Evolutionary conservation across 495 filamentous ascomycete species (phyloP).

Genomic region (Zalerion maritima): DNA sequence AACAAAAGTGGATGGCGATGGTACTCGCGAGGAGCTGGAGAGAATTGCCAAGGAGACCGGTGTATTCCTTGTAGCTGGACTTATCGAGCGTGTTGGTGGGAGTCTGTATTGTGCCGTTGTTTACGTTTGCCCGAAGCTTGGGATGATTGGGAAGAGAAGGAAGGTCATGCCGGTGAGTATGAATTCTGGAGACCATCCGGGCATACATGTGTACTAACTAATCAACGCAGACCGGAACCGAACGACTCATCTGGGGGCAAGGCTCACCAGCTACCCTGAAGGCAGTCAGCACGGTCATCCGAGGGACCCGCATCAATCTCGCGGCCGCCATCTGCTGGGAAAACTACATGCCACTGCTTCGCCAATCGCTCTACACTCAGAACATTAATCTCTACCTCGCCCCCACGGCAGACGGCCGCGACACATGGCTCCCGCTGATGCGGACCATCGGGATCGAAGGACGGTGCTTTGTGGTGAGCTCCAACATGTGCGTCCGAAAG

Average conservation of each 20-base stretch:
- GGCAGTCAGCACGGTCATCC: constrained; percentile 68
- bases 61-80: constrained; percentile 64
- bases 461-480: constrained; percentile 70
- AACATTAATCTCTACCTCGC: constrained; percentile 90
- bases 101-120: constrained; percentile 74
- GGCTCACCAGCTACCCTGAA: constrained; percentile 67
- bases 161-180: constrained; percentile 73
- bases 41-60: constrained; percentile 55
- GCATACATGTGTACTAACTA: background rate
- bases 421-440: constrained; percentile 74
- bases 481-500: constrained; percentile 62
- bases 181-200: background rate
- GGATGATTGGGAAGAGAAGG: constrained; percentile 69
- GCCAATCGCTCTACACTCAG: constrained; percentile 61
- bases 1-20: constrained; percentile 54
- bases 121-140: constrained; percentile 62
- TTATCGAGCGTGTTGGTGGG: constrained; percentile 68
- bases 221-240: constrained; percentile 49
- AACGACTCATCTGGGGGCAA: constrained; percentile 81
- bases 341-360: constrained; percentile 85
- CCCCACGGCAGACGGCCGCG: constrained; percentile 74
- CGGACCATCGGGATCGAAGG: constrained; percentile 69
- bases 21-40: constrained; percentile 72
- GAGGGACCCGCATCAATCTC: constrained; percentile 60
- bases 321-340: constrained; percentile 94